These are phyloP conservation scores for Theileria parva DNA, from an alignment of 169 alveolate genomes.

Conservation along the genomic window DNA sequence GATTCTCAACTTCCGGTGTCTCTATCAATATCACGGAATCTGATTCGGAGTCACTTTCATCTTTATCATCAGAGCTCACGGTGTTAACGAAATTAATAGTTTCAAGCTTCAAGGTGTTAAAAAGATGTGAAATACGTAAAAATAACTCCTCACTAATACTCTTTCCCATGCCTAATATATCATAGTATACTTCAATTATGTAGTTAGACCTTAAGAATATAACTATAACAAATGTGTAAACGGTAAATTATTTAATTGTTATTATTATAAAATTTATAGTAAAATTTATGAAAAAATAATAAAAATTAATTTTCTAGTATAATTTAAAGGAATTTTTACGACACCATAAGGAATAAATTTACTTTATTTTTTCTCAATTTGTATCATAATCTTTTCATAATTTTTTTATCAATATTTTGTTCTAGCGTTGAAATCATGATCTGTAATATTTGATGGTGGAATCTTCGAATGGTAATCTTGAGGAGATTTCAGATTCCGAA, in stretches of 20 bases:
- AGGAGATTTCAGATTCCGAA: neutral
- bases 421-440: neutral
- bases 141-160: slow-evolving; percentile 13
- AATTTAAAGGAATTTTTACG: neutral
- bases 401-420: too few species aligned
- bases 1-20: neutral
- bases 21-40: slow-evolving; percentile 21
- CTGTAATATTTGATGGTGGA: neutral
- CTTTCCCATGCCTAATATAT: slow-evolving; percentile 1
- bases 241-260: neutral
- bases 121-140: slow-evolving; percentile 4
- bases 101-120: neutral
- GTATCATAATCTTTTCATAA: neutral
- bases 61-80: slow-evolving; percentile 1
- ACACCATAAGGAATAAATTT: neutral
- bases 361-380: neutral
- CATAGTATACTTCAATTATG: neutral
- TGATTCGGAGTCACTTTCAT: neutral
- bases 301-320: too few species aligned
- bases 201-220: neutral
- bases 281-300: too few species aligned
- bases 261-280: neutral
- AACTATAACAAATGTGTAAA: neutral
- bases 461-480: neutral
- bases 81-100: slow-evolving; percentile 10